Conservation (phyloP, 768 basidiomycete genomes). For the Hygrophorus pudorinus region DNA sequence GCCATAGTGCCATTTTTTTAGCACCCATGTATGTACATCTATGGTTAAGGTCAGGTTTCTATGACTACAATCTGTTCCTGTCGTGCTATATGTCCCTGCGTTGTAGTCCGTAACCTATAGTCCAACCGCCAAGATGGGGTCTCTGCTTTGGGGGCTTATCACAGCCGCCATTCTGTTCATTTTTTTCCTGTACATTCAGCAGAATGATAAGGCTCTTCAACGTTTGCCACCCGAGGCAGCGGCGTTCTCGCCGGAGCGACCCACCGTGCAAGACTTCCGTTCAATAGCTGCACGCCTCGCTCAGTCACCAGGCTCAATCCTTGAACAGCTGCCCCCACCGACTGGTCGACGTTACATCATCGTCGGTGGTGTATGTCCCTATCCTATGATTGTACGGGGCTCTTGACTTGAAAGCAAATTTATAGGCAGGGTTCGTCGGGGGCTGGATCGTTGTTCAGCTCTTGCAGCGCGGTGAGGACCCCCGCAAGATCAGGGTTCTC, state of each 20-base stretch:
- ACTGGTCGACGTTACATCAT: constrained; percentile 72
- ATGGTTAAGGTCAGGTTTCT: no score
- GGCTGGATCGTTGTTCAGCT: constrained; percentile 70
- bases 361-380: constrained; percentile 54
- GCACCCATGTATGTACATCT: no score
- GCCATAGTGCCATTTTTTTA: no score
- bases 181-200: constrained; percentile 26
- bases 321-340: constrained; percentile 47
- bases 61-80: no score
- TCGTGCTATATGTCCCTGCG: no score
- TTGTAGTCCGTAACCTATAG: no score
- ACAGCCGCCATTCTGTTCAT: constrained; percentile 8
- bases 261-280: constrained; percentile 32
- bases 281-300: constrained; percentile 26
- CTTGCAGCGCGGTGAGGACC: constrained; percentile 55
- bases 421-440: constrained; percentile 63
- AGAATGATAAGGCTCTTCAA: constrained; percentile 49
- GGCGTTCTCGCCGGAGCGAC: constrained; percentile 42
- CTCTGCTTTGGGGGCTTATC: background rate
- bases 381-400: background rate
- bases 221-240: constrained; percentile 36
- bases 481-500: constrained; percentile 50
- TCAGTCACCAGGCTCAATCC: constrained; percentile 21
- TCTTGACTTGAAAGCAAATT: background rate
- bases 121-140: background rate